Base-by-base conservation (phyloP, 2,329 filamentous ascomycete species). In the Nakataea oryzae region DNA sequence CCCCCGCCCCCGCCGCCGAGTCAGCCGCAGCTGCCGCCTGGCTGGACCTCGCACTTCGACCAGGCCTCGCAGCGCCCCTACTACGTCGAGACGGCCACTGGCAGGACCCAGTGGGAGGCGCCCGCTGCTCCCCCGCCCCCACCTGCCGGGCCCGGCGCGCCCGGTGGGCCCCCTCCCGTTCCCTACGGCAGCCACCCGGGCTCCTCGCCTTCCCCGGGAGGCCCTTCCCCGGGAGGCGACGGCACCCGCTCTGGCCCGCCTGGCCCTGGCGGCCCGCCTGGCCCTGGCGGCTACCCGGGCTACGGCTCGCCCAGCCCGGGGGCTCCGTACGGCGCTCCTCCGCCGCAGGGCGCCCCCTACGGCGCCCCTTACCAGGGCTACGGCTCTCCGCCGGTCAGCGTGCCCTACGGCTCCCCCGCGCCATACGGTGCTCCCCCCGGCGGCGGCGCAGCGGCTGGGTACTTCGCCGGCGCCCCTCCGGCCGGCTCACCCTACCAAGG, bases 81-180 rank as follows among this genome's bases (percentile, higher is more conserved):
- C 73, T 87, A 81, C 66, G 74, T 85, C 62, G 81, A 86, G 67
- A 74, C 81, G 61, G 72, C 80, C 54, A 83, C 81, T 14, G 82
- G 82, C 27, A 78, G 78, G 63, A 77, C 81, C 0, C 81, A 85
- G 66, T 86, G 83, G 83, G 81, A 85, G 47, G 68, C 71, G 13
- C 26, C 26, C 26, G 47, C 28, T 14, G 6, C 26, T 17, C 4
- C 58, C 41, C 27, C 34, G 3, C 34, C 58, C 14, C 24, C 47
- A 5, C 34, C 41, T n/a, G 41, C 59, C 59, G 9, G 13, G n/a
- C n/a, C 47, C 6, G 47, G 41, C 13, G 24, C 26, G 2, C 58
- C 58, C 11, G 58, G 41, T 14, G 47, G 41, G 11, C 27, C 50
- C 14, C 59, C 59, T 27, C 59, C 59, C 4, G 29, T 61, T 12